Percentiles rank a stretch among this genome's conserved stretches.
phyloP scores from a whole-genome alignment of 108 stramenopile species.

The Nitzschia sp. region DNA sequence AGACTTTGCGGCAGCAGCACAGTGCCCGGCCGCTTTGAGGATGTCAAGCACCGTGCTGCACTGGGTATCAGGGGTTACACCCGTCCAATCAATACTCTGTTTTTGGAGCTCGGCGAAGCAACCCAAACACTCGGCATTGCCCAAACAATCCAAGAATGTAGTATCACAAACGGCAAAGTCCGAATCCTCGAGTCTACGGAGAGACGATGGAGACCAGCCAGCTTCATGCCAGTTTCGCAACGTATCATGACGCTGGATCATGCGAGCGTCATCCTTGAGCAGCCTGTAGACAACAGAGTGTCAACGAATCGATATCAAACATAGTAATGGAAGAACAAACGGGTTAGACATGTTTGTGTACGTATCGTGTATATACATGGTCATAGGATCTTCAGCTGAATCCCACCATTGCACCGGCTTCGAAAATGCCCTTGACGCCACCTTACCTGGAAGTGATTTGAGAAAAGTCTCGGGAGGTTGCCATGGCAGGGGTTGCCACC shows the following conservation, averaged over 20 bases:
- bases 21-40: constrained; percentile 47
- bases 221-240: not conserved
- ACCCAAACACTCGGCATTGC: constrained; percentile 50
- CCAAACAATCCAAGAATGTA: constrained; percentile 65
- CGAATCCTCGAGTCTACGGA: not conserved
- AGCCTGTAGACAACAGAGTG: not conserved
- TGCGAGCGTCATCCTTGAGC: not conserved
- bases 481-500: too few species aligned
- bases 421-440: too few species aligned
- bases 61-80: constrained; percentile 66
- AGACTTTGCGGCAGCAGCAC: constrained; percentile 40
- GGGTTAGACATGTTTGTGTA: not conserved
- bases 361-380: too few species aligned
- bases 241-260: constrained; percentile 9
- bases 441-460: too few species aligned
- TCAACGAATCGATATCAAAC: too few species aligned
- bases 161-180: constrained; percentile 51
- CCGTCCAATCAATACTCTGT: constrained; percentile 77
- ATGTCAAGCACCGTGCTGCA: constrained; percentile 64
- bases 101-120: constrained; percentile 66
- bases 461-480: too few species aligned
- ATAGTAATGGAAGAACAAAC: not conserved
- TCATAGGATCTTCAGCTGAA: too few species aligned
- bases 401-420: too few species aligned
- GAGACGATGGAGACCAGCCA: constrained; percentile 4